Conservation (phyloP, 1,284 basidiomycete genomes). For the Papiliotrema flavescens region DNA sequence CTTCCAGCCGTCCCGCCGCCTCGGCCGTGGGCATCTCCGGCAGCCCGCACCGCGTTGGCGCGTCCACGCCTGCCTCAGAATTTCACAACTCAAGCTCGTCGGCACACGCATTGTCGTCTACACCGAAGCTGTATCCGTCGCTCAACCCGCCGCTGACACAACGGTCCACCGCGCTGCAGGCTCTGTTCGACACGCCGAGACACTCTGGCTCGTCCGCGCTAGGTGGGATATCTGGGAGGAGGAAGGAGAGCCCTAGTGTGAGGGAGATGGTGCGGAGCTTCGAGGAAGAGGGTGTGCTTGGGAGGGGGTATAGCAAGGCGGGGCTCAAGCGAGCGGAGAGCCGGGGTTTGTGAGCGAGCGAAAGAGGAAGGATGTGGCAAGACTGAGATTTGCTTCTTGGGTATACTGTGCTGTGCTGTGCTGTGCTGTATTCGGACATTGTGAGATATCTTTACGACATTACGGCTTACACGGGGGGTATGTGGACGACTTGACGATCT, state of each 20-base stretch:
- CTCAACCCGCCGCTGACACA: conserved; percentile 25
- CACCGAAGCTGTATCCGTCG: conserved; percentile 22
- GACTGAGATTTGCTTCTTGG: too few species aligned
- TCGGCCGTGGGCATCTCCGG: background rate
- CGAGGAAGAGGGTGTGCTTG: conserved; percentile 21
- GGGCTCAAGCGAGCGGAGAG: background rate
- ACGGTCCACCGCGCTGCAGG: conserved; percentile 25
- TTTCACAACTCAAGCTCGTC: background rate
- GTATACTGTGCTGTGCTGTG: too few species aligned
- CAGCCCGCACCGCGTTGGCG: too few species aligned
- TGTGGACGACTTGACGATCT: too few species aligned
- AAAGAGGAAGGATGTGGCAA: too few species aligned
- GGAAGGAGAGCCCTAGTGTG: conserved; percentile 20
- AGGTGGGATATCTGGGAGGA: conserved; percentile 1
- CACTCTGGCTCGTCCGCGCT: background rate
- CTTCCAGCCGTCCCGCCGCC: background rate
- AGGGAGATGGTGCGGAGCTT: conserved; percentile 27
- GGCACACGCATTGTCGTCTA: background rate
- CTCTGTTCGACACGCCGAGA: conserved; percentile 19
- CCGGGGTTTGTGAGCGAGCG: background rate
- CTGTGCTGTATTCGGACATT: too few species aligned
- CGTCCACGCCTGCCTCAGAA: too few species aligned
- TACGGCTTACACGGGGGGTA: too few species aligned
- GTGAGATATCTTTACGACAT: too few species aligned
- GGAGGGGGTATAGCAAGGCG: background rate